Base-by-base conservation (phyloP, 768 basidiomycete genomes). In the Cyclocybe aegerita region DNA sequence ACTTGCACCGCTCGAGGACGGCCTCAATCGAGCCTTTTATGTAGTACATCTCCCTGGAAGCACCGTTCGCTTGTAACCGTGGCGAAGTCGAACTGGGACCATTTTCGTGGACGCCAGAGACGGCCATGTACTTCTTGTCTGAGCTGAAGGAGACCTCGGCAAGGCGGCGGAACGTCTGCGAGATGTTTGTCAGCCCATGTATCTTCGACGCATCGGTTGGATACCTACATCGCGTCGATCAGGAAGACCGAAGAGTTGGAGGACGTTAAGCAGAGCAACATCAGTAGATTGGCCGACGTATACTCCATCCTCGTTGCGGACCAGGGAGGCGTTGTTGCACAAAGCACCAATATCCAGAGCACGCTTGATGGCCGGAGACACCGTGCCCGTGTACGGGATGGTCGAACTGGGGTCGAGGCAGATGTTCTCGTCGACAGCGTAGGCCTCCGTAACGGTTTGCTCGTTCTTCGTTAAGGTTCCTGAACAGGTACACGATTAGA, bases 381-480 rank as follows among this genome's bases (percentile, higher is more conserved):
- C 73, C 5, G 65, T 59, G 4, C 61, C 63, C 4, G 60, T 66
- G 48, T 63, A 75, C 49, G 58, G 70, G 34, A 64, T 56, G 1
- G 72, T 65, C 3, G 76, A 67, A 11, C 73, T 67, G 0, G 81
- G 80, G 53, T 91, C 86, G 14, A 97, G 67, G 41, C 76, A 76
- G 29, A 91, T 63, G 3, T 76, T 74, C 63, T 96, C 95, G 57
- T 97, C 95, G 7, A 96, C 89, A 0, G 85, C 76, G 66, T 97
- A 98, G 7, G 88, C 75, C 56, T 94, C 88, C 0, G 86, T 90
- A 2, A 98, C 92, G 0, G 93, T 97, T 74, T 96, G 94, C 60
- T 97, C 93, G 67, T 98, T 98, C 68, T 86, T 93, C 1, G 95
- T 98, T 53, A 98, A 70, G 0, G 95, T 98, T 14, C 94, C 92